Evolutionary conservation across 2,329 filamentous ascomycete species (phyloP), one percentile per base, ranked within the genome.

Genomic region (Lasiodiplodia gonubiensis): DNA sequence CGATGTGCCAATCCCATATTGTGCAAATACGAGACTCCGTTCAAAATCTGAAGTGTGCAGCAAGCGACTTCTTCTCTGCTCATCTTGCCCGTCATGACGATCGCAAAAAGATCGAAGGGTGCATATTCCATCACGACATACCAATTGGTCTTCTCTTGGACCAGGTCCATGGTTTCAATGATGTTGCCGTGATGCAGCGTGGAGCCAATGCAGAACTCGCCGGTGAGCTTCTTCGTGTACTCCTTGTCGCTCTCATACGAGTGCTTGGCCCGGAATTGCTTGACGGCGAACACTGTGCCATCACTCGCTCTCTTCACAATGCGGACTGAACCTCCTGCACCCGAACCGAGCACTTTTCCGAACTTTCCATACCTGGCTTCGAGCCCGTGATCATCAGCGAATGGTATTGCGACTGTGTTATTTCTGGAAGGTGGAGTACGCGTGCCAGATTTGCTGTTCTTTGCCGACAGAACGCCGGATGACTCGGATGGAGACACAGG

Each of bases 121-220:
- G 94, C 95, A 75, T 97, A 99, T 77, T 99, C 95, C 95, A 99
- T 99, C 51, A 99, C 95, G 76, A 98, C 94, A 75, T 93, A 99
- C 93, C 95, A 99, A 71, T 91, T 93, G 61, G 88, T 89, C 79
- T 94, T 95, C 80, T 99, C 95, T 72, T 96, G 92, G 12, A 99
- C 88, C 70, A 99, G 97, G 78, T 99, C 95, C 71, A 99, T 86
- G 0, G 95, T 98, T 79, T 99, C 95, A 74, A 99, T 98, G 72
- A 99, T 93, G 77, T 99, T 99, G 73, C 95, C 94, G 74, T 99
- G 95, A 74, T 98, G 95, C 46, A 99, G 84, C 0, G 95, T 97
- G 2, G 94, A 98, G 14, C 95, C 95, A 72, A 99, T 94, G 77
- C 95, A 99, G 79, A 99, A 99, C 76, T 99, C 95, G 2, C 95